phyloP scores from a whole-genome alignment of 208 protist genomes.

The Trypanosoma mega region DNA sequence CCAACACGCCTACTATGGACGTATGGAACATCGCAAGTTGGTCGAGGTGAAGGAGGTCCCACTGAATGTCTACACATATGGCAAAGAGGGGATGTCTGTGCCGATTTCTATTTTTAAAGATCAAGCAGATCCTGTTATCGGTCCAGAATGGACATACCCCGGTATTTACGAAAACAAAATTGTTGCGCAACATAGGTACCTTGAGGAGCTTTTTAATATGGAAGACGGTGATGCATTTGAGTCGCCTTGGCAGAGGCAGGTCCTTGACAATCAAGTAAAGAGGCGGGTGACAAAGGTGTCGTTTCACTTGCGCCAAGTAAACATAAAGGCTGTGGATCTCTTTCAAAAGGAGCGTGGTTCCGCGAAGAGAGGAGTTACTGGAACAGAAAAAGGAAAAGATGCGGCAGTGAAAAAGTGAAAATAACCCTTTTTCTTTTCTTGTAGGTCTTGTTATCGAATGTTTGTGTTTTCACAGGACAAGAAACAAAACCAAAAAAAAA shows the following conservation, averaged over 20 bases:
- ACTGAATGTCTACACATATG: slow-evolving; percentile 91
- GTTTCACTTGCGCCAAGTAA: slow-evolving; percentile 78
- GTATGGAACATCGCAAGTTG: slow-evolving; percentile 71
- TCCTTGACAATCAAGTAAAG: slow-evolving; percentile 88
- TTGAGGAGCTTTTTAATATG: slow-evolving; percentile 81
- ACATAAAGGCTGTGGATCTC: slow-evolving; percentile 75
- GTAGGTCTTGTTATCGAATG: no score
- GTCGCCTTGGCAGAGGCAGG: slow-evolving; percentile 77
- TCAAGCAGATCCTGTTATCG: slow-evolving; percentile 84
- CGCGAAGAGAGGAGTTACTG: slow-evolving; percentile 53
- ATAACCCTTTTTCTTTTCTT: no score
- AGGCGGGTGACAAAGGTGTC: slow-evolving; percentile 57
- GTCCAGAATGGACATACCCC: slow-evolving; percentile 89
- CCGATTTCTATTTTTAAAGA: slow-evolving; percentile 92
- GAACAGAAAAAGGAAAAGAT: slow-evolving; percentile 18
- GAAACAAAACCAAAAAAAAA: no score
- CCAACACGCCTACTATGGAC: slow-evolving; percentile 62
- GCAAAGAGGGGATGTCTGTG: slow-evolving; percentile 91
- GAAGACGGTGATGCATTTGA: slow-evolving; percentile 68
- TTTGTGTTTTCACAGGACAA: no score
- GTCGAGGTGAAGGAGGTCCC: slow-evolving; percentile 88
- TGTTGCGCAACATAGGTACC: slow-evolving; percentile 76
- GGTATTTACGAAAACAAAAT: slow-evolving; percentile 93
- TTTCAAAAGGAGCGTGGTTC: slow-evolving; percentile 88
- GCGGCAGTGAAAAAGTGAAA: slow-evolving; percentile 18